Evolutionary conservation across 306 rosid genomes (phyloP).

Genomic region (Ormosia emarginata): DNA sequence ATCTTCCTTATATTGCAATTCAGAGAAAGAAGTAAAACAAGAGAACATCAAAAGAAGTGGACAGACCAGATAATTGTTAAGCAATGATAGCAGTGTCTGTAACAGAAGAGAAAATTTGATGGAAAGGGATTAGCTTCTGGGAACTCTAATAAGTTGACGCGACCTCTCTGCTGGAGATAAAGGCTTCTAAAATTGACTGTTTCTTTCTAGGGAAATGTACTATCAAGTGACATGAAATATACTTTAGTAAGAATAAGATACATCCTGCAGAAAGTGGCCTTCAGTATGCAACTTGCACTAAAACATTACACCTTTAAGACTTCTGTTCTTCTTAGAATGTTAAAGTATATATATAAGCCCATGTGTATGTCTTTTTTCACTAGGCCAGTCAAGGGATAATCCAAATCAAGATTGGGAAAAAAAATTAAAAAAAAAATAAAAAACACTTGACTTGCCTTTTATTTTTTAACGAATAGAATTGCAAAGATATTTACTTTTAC

Average conservation of each 20-base stretch:
- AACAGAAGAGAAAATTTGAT: neutral
- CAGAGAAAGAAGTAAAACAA: neutral
- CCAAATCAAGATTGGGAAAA: neutral
- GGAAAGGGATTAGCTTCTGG: conserved; percentile 1
- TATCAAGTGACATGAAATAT: neutral
- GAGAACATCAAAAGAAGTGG: conserved; percentile 5
- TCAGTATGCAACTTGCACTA: neutral
- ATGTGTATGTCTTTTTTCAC: neutral
- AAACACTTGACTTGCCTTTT: neutral
- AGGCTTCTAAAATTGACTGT: conserved; percentile 8
- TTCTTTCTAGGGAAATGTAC: neutral
- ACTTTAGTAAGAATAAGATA: neutral
- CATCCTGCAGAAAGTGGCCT: neutral
- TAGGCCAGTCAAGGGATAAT: neutral
- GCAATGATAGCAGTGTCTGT: neutral
- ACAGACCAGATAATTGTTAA: neutral
- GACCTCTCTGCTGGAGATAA: neutral
- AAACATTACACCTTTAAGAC: neutral
- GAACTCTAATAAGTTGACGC: conserved; percentile 7
- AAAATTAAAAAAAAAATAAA: neutral
- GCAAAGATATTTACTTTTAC: conserved; percentile 27
- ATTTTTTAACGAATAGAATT: neutral
- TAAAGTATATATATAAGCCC: neutral
- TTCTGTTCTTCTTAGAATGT: neutral
- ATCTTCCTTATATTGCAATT: neutral